A percentile compares a stretch with the other conserved stretches of the same genome.
Evolutionary conservation across 2,329 filamentous ascomycete genomes (phyloP).

Genomic region (Fusarium sp.): DNA sequence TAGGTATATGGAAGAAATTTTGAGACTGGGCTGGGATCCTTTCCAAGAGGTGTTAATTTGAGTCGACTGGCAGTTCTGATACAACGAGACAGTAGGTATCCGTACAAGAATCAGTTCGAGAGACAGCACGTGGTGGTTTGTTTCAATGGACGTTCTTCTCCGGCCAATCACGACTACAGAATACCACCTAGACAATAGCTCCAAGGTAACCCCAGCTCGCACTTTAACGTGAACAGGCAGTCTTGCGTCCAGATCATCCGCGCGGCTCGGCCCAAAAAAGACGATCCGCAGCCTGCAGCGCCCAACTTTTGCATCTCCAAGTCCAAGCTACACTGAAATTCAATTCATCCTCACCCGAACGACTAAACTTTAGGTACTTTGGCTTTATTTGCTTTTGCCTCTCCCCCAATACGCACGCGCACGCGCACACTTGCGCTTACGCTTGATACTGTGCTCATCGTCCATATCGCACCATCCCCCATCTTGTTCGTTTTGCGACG

Average conservation of each 20-base stretch:
- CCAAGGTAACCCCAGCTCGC: conserved; percentile 35
- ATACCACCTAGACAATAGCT: conserved; percentile 28
- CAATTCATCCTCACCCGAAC: conserved; percentile 10
- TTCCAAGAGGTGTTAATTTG: conserved; percentile 6
- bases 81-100: conserved; percentile 13
- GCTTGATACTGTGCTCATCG: background rate
- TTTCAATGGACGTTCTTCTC: conserved; percentile 20
- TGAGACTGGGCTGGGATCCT: conserved; percentile 25
- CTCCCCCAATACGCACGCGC: background rate
- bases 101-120: conserved; percentile 10
- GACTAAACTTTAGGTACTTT: background rate
- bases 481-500: conserved; percentile 10
- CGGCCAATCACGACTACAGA: conserved; percentile 13
- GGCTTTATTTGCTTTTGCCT: conserved; percentile 20
- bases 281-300: conserved; percentile 36
- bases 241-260: conserved; percentile 37
- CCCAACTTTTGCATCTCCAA: conserved; percentile 41
- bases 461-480: conserved; percentile 32
- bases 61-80: conserved; percentile 3
- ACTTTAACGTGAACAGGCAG: conserved; percentile 36
- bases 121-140: conserved; percentile 37
- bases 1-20: conserved; percentile 3
- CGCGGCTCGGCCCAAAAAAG: conserved; percentile 43
- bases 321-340: conserved; percentile 31
- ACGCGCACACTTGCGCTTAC: too few relatives aligned